These are phyloP conservation scores for Phytophthora sojae DNA, from an alignment of 352 stramenopile genomes.

Conservation along the genomic window DNA sequence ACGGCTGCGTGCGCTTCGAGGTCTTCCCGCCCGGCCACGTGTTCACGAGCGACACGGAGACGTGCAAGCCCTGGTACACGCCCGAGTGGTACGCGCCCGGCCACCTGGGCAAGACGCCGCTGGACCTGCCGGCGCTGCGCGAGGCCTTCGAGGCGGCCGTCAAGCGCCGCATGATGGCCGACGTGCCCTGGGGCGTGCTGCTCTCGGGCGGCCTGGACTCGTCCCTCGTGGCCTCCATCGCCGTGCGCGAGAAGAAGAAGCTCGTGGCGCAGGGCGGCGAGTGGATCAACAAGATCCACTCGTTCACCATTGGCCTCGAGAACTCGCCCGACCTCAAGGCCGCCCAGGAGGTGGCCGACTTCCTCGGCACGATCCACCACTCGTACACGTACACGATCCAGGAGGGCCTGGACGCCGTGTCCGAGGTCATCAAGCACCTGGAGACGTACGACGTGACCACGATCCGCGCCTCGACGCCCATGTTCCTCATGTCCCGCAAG, in stretches of 20 bases:
- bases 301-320: constrained; percentile 98
- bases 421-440: constrained; percentile 97
- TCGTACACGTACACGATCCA: constrained; percentile 99
- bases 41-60: constrained; percentile 87
- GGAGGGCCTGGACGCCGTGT: constrained; percentile 97
- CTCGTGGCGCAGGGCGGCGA: constrained; percentile 77
- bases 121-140: constrained; percentile 85
- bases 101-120: constrained; percentile 64
- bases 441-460: constrained; percentile 99
- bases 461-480: constrained; percentile 98
- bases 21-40: constrained; percentile 93
- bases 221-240: constrained; percentile 97
- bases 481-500: constrained; percentile 99
- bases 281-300: constrained; percentile 96
- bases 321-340: constrained; percentile 97
- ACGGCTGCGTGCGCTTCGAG: constrained; percentile 86
- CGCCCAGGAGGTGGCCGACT: constrained; percentile 96
- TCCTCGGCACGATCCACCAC: constrained; percentile 98
- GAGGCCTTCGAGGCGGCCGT: constrained; percentile 95
- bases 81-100: constrained; percentile 92
- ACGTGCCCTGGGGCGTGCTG: constrained; percentile 98
- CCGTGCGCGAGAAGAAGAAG: constrained; percentile 93
- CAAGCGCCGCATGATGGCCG: constrained; percentile 98
- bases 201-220: constrained; percentile 98
- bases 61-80: constrained; percentile 96